Evolutionary conservation across 2,329 filamentous ascomycete species (phyloP).

Genomic region (Colletotrichum caudatum): DNA sequence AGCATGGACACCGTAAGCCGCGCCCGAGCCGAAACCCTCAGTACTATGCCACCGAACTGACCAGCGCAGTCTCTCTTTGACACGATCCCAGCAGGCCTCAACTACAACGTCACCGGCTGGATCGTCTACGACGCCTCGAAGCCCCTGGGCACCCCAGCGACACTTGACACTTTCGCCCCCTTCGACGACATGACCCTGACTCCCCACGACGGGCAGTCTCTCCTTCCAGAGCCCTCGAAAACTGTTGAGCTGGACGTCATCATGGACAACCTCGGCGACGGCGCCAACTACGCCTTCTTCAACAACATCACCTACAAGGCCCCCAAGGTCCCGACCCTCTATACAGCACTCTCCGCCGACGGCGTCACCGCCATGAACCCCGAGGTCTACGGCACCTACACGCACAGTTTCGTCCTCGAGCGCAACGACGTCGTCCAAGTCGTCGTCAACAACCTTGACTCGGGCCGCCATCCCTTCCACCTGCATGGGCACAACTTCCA

Average conservation of each 20-base stretch:
- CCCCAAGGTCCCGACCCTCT: constrained; percentile 84
- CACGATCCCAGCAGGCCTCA: constrained; percentile 72
- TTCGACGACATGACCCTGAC: constrained; percentile 81
- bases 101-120: constrained; percentile 77
- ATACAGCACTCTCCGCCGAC: constrained; percentile 76
- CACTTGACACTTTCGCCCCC: constrained; percentile 71
- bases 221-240: constrained; percentile 72
- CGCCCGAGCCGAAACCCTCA: neutral
- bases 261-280: constrained; percentile 71
- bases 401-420: constrained; percentile 75
- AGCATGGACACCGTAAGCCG: constrained; percentile 75
- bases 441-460: constrained; percentile 81
- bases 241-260: constrained; percentile 72
- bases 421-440: constrained; percentile 78
- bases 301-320: constrained; percentile 82
- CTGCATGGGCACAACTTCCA: constrained; percentile 84
- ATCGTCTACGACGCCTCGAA: constrained; percentile 66
- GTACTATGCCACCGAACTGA: constrained; percentile 44
- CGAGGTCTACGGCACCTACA: constrained; percentile 73
- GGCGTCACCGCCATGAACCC: constrained; percentile 71
- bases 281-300: constrained; percentile 73
- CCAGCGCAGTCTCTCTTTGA: constrained; percentile 71
- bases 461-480: constrained; percentile 80
- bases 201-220: constrained; percentile 73
- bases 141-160: constrained; percentile 61